These are phyloP conservation scores for Didymosphaeria variabile DNA, from an alignment of 2,329 filamentous ascomycete genomes.

Conservation along the genomic window DNA sequence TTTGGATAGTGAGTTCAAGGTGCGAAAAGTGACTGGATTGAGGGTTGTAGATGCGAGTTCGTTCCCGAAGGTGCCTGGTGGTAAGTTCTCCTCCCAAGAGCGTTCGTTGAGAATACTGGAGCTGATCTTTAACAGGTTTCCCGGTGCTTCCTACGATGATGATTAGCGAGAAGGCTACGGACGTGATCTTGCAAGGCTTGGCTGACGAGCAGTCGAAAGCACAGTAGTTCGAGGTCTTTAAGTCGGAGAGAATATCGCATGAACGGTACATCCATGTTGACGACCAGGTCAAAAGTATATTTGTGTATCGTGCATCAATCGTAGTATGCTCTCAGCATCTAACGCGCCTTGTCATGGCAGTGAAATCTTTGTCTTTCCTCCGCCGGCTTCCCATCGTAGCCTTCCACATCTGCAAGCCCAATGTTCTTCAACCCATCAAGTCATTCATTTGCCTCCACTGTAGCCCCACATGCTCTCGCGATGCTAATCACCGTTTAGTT, in stretches of 20 bases:
- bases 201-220: neutral
- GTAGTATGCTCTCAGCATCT: too few species aligned
- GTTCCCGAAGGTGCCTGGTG: conserved; percentile 55
- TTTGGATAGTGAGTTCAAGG: conserved; percentile 27
- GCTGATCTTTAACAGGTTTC: conserved; percentile 13
- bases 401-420: too few species aligned
- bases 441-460: too few species aligned
- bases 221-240: neutral
- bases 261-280: neutral
- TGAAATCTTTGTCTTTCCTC: too few species aligned
- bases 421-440: too few species aligned
- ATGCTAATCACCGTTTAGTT: too few species aligned
- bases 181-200: conserved; percentile 52
- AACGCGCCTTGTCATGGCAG: too few species aligned
- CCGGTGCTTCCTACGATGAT: conserved; percentile 21
- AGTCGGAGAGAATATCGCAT: neutral
- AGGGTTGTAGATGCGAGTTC: conserved; percentile 33
- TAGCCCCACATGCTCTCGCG: too few species aligned
- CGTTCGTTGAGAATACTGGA: neutral
- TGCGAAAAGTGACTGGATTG: conserved; percentile 23
- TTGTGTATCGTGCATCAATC: neutral
- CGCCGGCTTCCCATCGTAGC: too few species aligned
- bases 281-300: neutral
- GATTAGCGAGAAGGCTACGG: conserved; percentile 64
- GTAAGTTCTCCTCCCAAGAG: conserved; percentile 15